phyloP scores from a whole-genome alignment of 805 yeast genomes.

The Saturnispora kantuleensis region DNA sequence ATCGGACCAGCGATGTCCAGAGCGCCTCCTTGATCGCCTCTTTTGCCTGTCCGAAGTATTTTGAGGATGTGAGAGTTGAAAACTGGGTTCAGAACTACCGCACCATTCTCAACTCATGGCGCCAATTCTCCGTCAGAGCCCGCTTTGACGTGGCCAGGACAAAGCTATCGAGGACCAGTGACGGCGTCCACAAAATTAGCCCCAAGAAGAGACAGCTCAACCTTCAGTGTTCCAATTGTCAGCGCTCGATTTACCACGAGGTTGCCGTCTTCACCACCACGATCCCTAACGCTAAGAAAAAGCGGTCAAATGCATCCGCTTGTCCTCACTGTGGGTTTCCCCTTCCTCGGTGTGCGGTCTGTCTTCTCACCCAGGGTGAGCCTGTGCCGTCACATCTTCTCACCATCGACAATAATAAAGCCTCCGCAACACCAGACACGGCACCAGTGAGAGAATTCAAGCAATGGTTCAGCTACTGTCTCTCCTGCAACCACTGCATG shows the following conservation, averaged over 20 bases:
- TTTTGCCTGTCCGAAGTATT: conserved; percentile 77
- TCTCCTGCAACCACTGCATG: conserved; percentile 86
- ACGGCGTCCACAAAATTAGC: conserved; percentile 38
- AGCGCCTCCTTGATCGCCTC: conserved; percentile 78
- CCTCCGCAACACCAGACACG: background rate
- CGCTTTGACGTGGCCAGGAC: conserved; percentile 74
- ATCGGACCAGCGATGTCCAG: conserved; percentile 83
- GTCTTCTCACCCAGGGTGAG: conserved; percentile 69
- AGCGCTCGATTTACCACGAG: conserved; percentile 45
- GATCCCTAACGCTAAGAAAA: background rate
- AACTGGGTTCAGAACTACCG: conserved; percentile 73
- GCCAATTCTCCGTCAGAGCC: conserved; percentile 67
- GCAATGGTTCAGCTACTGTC: conserved; percentile 87
- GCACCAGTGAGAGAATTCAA: conserved; percentile 36
- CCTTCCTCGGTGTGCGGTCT: conserved; percentile 84
- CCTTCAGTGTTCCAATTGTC: conserved; percentile 76
- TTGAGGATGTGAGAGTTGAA: conserved; percentile 60
- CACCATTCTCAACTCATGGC: conserved; percentile 67
- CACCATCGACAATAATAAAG: background rate
- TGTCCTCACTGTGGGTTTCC: conserved; percentile 87
- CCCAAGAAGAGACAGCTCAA: conserved; percentile 65
- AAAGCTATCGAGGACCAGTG: conserved; percentile 43
- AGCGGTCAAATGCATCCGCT: conserved; percentile 11
- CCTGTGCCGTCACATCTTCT: conserved; percentile 36
- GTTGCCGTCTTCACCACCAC: conserved; percentile 2